Conservation (phyloP, 257 asterid genomes). For the Gentiana dahurica region DNA sequence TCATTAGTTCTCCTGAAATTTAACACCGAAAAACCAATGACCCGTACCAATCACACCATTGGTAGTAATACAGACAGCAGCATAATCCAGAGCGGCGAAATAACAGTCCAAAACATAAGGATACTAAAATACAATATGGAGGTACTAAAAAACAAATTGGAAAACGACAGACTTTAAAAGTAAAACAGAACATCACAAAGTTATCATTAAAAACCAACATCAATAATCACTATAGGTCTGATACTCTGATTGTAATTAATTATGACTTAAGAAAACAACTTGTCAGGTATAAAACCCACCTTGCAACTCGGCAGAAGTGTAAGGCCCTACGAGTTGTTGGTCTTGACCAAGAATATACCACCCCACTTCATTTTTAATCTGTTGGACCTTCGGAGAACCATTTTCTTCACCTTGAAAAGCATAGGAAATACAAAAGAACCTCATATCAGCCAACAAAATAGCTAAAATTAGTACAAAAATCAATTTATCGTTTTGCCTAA, state of each 20-base stretch:
- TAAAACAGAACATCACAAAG: conserved; percentile 14
- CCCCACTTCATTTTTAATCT: conserved; percentile 41
- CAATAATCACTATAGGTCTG: not conserved
- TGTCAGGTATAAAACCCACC: conserved; percentile 30
- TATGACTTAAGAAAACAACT: conserved; percentile 1
- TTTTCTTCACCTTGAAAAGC: conserved; percentile 24
- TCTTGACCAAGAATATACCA: conserved; percentile 84
- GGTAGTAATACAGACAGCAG: too few species aligned
- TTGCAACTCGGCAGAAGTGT: conserved; percentile 64
- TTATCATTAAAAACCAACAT: conserved; percentile 4
- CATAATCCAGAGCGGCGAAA: too few species aligned
- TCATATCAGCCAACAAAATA: not conserved
- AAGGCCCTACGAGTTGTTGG: conserved; percentile 73
- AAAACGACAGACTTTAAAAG: conserved; percentile 9
- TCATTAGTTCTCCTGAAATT: too few species aligned
- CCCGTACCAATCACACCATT: too few species aligned
- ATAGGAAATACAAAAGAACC: not conserved
- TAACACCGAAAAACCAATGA: too few species aligned
- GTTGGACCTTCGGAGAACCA: conserved; percentile 18
- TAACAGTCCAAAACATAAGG: not conserved
- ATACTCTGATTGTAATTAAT: not conserved
- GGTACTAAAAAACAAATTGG: conserved; percentile 10
- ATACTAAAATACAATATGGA: conserved; percentile 22
- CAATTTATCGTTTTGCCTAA: not conserved
- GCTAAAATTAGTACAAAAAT: not conserved